Conservation (phyloP, 176 grass and related monocot species). For the Oropetium thomaeum region DNA sequence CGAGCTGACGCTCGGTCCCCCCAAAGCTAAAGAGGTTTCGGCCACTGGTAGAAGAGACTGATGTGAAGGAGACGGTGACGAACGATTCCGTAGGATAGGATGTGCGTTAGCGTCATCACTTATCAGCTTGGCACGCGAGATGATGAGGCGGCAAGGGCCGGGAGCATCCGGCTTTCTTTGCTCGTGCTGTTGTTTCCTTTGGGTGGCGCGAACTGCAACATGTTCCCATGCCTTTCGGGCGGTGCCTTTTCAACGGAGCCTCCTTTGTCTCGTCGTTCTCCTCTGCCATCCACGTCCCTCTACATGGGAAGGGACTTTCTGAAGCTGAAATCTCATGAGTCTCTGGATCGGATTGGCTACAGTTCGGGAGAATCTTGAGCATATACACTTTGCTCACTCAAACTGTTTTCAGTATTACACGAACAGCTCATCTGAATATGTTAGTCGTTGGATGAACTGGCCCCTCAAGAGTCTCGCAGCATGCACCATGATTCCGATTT, state of each 20-base stretch:
- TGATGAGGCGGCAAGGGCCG: neutral
- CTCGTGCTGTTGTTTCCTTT: conserved; percentile 7
- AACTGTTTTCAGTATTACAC: neutral
- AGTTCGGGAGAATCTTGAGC: neutral
- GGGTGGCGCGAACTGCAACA: neutral
- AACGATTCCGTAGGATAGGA: neutral
- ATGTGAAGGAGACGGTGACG: too few relatives aligned
- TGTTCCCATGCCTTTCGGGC: conserved; percentile 19
- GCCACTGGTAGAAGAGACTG: too few relatives aligned
- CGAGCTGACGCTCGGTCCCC: too few relatives aligned
- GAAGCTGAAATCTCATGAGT: neutral
- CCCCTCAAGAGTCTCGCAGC: neutral
- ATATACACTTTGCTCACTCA: neutral
- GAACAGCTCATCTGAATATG: neutral
- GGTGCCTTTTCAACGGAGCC: neutral
- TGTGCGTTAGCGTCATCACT: too few relatives aligned
- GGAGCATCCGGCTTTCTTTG: conserved; percentile 14
- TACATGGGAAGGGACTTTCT: neutral
- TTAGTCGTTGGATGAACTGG: neutral
- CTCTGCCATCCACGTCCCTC: neutral
- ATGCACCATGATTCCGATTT: neutral
- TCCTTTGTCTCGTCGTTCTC: neutral
- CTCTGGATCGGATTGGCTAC: neutral
- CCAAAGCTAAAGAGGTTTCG: too few relatives aligned
- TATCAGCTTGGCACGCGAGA: neutral